Conservation (phyloP, 78 protist species). For the Tieghemostelium lacteum region DNA sequence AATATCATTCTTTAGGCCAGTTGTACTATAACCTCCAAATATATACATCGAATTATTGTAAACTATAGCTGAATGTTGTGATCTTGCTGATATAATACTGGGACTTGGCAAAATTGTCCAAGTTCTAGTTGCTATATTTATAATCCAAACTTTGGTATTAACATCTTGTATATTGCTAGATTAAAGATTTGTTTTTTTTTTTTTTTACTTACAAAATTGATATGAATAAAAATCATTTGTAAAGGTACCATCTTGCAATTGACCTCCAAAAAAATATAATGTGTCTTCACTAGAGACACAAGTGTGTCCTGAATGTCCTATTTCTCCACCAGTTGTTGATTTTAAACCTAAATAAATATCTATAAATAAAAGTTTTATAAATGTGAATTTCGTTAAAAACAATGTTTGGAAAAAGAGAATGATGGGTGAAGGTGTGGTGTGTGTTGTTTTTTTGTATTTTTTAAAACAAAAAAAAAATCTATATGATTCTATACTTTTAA, state of each 20-base stretch:
- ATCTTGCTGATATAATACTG: slow-evolving; percentile 27
- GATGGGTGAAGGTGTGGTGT: neutral
- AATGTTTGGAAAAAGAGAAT: too few relatives aligned
- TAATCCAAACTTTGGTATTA: neutral
- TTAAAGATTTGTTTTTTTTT: neutral
- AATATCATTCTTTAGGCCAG: slow-evolving; percentile 62
- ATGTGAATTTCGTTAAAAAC: neutral
- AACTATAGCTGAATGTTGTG: slow-evolving; percentile 8
- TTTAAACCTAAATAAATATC: slow-evolving; percentile 24
- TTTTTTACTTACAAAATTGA: slow-evolving; percentile 41
- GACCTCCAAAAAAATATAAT: slow-evolving; percentile 56
- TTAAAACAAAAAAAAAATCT: too few relatives aligned
- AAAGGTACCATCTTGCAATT: slow-evolving; percentile 17
- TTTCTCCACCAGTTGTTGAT: neutral
- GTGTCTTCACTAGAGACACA: slow-evolving; percentile 9
- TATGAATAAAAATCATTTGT: slow-evolving; percentile 61
- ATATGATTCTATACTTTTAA: neutral
- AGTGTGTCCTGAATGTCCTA: slow-evolving; percentile 18
- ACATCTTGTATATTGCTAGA: neutral
- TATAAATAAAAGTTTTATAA: neutral
- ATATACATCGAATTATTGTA: slow-evolving; percentile 34
- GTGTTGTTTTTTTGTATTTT: too few relatives aligned
- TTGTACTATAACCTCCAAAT: slow-evolving; percentile 30
- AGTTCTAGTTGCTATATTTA: slow-evolving; percentile 18
- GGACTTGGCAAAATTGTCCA: slow-evolving; percentile 1